Base-by-base conservation (phyloP, 73 alveolate species). In the Urostyla sp. region DNA sequence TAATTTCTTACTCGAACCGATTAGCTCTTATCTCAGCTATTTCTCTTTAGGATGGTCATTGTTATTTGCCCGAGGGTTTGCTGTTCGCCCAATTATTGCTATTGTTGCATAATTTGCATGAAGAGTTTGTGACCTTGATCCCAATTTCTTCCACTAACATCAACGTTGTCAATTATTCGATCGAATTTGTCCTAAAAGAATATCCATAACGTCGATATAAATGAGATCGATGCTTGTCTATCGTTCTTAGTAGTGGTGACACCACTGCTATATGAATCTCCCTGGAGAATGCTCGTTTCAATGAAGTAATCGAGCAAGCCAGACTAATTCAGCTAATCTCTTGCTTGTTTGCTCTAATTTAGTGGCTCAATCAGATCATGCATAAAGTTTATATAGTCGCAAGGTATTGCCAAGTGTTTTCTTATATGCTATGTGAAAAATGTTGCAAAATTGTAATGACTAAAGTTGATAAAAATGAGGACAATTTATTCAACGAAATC, bases 291-390 rank as follows among this genome's bases (percentile, higher is more conserved):
- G 28, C 79, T 43, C 15, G 24, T 21, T 63, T 63, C 79, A 3
- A 63, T 63, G 26, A 63, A 63, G 45, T 21, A 63, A 37, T 63
- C 79, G 6, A 63, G 31, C 20, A 60, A 43, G 1, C 79, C 79
- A 16, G 79, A 27, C 28, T 63, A 3, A 16, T 63, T 63, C 1
- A 63, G 60, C 36, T 63, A 57, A 0, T 84, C 92, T 46, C 82
- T 84, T 10, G 84, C 46, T 24, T 31, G 60, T 53, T 74, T 75
- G 35, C 79, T 38, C 18, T 58, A 76, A 44, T 56, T 75, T 36
- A 84, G 43, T 21, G 88, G 88, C n/a, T 50, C 79, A 20, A 84
- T 28, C 34, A 84, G 31, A 37, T 84, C 92, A 60, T 84, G 85
- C 24, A 74, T 44, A 0, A 79, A 24, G 51, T 75, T 61, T 32